A percentile compares a stretch with the other conserved stretches of the same genome.
These are phyloP conservation scores for Nemania sp. DNA, from an alignment of 2,329 filamentous ascomycete species.

Conservation along the genomic window DNA sequence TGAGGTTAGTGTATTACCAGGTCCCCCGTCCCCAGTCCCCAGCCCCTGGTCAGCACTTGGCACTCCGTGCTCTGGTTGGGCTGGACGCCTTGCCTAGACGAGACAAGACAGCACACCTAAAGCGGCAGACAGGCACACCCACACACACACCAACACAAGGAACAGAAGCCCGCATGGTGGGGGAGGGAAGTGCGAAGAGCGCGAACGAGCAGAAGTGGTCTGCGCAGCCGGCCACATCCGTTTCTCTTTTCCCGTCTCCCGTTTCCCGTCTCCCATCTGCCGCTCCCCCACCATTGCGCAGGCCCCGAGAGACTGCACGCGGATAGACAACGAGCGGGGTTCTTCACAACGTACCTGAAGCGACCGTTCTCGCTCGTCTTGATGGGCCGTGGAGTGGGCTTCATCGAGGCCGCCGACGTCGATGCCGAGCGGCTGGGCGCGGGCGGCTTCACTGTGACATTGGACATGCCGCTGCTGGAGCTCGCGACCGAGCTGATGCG, in stretches of 20 bases:
- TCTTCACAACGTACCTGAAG: constrained; percentile 50
- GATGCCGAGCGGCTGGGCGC: constrained; percentile 41
- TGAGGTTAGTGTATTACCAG: too few relatives aligned
- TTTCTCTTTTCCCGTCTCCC: background rate
- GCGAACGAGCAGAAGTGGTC: too few relatives aligned
- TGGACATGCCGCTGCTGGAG: constrained; percentile 68
- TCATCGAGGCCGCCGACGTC: constrained; percentile 35
- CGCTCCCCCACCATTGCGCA: background rate
- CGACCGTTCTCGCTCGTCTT: constrained; percentile 58
- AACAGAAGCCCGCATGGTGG: too few relatives aligned
- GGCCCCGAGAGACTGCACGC: too few relatives aligned
- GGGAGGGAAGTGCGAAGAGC: constrained; percentile 8
- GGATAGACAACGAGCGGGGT: too few relatives aligned
- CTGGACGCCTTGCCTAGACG: background rate
- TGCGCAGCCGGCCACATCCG: background rate
- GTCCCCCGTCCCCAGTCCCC: background rate
- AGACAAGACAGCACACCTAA: too few relatives aligned
- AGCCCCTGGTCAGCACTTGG: background rate
- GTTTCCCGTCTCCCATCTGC: background rate
- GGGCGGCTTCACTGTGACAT: constrained; percentile 62
- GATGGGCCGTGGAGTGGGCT: constrained; percentile 52
- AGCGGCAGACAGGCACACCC: too few relatives aligned
- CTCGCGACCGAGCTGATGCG: constrained; percentile 69
- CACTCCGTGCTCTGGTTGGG: background rate
- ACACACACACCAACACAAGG: too few relatives aligned